Conservation (phyloP, 192 early-diverging fungal species). For the Globomyces pollinis-pini region DNA sequence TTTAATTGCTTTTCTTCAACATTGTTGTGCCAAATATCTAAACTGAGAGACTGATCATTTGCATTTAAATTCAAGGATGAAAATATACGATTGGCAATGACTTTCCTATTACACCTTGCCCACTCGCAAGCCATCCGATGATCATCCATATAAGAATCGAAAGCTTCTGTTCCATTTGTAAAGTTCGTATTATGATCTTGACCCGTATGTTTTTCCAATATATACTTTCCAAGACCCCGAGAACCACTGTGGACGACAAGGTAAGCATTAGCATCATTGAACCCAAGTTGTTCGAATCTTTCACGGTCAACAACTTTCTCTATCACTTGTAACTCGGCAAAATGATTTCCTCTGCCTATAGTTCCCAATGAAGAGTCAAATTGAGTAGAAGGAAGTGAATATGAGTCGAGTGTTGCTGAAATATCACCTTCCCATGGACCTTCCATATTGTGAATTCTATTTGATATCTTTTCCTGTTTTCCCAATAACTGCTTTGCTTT, state of each 20-base stretch:
- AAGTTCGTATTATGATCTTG: no score
- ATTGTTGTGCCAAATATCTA: slow-evolving; percentile 56
- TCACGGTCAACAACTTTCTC: slow-evolving; percentile 25
- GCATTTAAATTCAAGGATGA: slow-evolving; percentile 20
- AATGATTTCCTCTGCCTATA: slow-evolving; percentile 56
- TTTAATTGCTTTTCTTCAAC: slow-evolving; percentile 20
- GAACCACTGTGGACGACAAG: slow-evolving; percentile 52
- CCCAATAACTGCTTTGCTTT: slow-evolving; percentile 13
- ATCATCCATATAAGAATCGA: slow-evolving; percentile 25
- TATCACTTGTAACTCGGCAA: slow-evolving; percentile 47
- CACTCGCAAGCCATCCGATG: slow-evolving; percentile 43
- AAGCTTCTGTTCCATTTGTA: not conserved
- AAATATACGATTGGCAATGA: slow-evolving; percentile 47
- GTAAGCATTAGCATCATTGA: slow-evolving; percentile 12
- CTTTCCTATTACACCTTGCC: slow-evolving; percentile 43
- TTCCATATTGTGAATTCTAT: slow-evolving; percentile 28
- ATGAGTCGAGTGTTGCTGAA: slow-evolving; percentile 19
- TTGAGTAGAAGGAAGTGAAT: slow-evolving; percentile 20
- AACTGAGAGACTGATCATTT: slow-evolving; percentile 19
- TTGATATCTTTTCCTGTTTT: slow-evolving; percentile 24
- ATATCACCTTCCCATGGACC: slow-evolving; percentile 34
- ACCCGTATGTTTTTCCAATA: slow-evolving; percentile 33
- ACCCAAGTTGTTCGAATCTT: slow-evolving; percentile 13
- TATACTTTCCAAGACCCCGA: slow-evolving; percentile 41
- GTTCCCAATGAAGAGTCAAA: slow-evolving; percentile 45